Conservation (phyloP, 768 basidiomycete species). For the Galerina sulciceps region DNA sequence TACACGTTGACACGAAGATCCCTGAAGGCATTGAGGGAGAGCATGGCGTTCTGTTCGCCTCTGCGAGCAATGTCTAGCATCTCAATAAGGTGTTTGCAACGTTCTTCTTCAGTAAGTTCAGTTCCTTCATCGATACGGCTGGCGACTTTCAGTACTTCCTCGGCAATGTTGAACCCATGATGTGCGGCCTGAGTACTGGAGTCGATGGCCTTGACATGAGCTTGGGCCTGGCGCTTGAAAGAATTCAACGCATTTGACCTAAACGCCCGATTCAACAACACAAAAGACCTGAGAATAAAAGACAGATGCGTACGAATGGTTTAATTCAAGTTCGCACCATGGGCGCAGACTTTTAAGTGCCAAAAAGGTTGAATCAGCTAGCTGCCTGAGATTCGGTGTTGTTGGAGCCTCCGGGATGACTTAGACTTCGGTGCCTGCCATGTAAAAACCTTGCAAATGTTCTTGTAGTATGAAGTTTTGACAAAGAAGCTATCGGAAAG, state of each 20-base stretch:
- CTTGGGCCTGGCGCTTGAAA: constrained; percentile 2
- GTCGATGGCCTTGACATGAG: constrained; percentile 5
- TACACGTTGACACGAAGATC: constrained; percentile 8
- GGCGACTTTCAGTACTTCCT: constrained; percentile 1
- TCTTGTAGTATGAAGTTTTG: too few species aligned
- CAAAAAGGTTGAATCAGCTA: constrained; percentile 1
- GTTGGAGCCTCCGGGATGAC: background rate
- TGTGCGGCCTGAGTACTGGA: constrained; percentile 11
- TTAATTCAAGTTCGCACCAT: background rate
- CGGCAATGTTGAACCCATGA: constrained; percentile 2
- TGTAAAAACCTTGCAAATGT: background rate
- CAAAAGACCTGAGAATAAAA: background rate
- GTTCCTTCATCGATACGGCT: background rate
- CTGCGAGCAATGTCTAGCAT: constrained; percentile 10
- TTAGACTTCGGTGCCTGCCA: background rate
- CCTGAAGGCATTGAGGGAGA: constrained; percentile 7
- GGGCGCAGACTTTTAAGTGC: constrained; percentile 4
- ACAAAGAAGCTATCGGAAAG: too few species aligned
- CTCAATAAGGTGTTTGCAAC: constrained; percentile 28
- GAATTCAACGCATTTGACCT: background rate
- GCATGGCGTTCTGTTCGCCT: constrained; percentile 6
- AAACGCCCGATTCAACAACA: background rate
- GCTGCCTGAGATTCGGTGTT: background rate
- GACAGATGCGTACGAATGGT: background rate
- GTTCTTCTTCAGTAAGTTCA: constrained; percentile 30